Evolutionary conservation across 495 filamentous ascomycete genomes (phyloP), one percentile per base, ranked within the genome.

Genomic region (Pseudotulostoma volvatum): DNA sequence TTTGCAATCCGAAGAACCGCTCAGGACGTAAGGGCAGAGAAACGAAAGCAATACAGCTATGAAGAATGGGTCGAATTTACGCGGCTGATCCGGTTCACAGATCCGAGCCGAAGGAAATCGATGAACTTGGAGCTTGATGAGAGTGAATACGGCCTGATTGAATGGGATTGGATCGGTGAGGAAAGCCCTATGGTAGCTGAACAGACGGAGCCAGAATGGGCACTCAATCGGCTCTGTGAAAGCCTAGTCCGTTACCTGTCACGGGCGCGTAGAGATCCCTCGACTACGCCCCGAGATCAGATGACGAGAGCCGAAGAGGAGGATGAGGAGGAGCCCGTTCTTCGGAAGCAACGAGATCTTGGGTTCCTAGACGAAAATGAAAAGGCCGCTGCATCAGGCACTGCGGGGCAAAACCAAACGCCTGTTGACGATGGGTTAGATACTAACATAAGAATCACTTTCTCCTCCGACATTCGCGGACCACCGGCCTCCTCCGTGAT

Each of bases 121-220:
- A 19, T 31, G 1, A 35, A 36, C 2, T 30, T 55, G 1, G 36
- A 47, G 11, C 34, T 61, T 8, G 63, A 69, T 18, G 70, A 74
- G 43, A 70, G 71, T 40, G 68, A 73, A 28, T 64, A 66, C 30
- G 72, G 71, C 0, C 41, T 76, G 1, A 50, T 77, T 11, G 70
- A 74, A 20, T 78, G 75, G 75, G 75, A 79, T 45, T 79, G 74
- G 75, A 77, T 79, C 33, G 75, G 75, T 3, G 66, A 73, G 44
- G 66, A 68, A 39, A 72, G 68, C 44, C 75, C 75, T 11, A 63
- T 79, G 66, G 37, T 79, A 45, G 62, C 68, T 2, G 60, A 61
- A 19, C 47, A 64, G 48, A 66, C 56, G 3, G 75, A 79, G 47
- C 57, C 68, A 1, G 70, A 77, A 48, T 79, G 73, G 66, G 57